Base-by-base conservation (phyloP, 2,329 filamentous ascomycete genomes). In the Chrysosphaeria jannelii region DNA sequence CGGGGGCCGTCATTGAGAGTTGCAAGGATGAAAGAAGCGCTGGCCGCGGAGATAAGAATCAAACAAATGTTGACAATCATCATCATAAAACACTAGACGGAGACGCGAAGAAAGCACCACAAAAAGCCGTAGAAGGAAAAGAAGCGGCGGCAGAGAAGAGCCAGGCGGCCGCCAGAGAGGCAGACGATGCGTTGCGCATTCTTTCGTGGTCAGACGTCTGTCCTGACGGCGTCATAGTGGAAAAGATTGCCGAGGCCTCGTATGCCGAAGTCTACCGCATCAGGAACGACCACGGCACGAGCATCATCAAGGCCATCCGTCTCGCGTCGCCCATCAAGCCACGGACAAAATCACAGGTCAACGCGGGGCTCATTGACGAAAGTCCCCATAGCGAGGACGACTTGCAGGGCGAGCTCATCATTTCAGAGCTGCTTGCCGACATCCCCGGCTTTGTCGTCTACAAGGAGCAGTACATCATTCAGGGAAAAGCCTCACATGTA, bases 261-360 rank as follows among this genome's bases (percentile, higher is more conserved):
- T 68, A 57, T 32, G 60, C 62, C 5, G 62, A 68, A 35, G 59
- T 68, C 7, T 68, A 66, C 33, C 57, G 59, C 7, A 49, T 67
- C 31, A 55, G 46, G 22, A 66, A 63, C 34, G 44, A 48, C 21
- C 45, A 50, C 10, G 60, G 59, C 6, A 61, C 54, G 13, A 65
- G 58, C 36, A 64, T 68, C 34, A 58, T 68, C 40, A 68, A 68
- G 32, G 53, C 58, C 11, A 60, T 67, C 27, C 51, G 60, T 3
- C 47, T 68, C 7, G 39, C 51, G 8, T 63, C 57, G 1, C 54
- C 56, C 4, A 57, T 64, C 28, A 57, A 52, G 29, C 35, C 53
- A 0, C 54, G 60, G 33, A 63, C 58, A 6, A 61, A 58, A 28
- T 39, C 52, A 0, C 58, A 64, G 36, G 41, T 52, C 25, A 46